phyloP scores from a whole-genome alignment of 2,329 filamentous ascomycete species.

The Trichoderma sp. region DNA sequence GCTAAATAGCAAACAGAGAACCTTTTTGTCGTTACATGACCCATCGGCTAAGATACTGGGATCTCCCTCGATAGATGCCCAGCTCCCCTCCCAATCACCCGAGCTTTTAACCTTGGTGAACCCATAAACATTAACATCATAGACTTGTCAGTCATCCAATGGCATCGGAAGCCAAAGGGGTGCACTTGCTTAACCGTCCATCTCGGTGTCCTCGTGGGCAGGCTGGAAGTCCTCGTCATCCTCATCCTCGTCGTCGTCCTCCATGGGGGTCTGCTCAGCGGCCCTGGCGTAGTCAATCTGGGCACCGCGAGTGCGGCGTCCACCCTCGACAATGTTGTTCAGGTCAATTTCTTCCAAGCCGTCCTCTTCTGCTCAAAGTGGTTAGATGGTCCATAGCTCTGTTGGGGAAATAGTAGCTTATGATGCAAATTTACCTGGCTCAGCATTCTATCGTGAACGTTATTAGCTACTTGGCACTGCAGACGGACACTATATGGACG shows the following conservation, averaged over 20 bases:
- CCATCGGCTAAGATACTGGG: neutral
- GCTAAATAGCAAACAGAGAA: conserved; percentile 9
- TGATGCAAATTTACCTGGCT: conserved; percentile 30
- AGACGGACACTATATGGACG: neutral
- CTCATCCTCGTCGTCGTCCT: conserved; percentile 79
- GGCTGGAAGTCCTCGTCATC: conserved; percentile 69
- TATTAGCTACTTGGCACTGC: conserved; percentile 25
- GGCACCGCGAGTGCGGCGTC: conserved; percentile 85
- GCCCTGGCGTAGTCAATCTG: conserved; percentile 93
- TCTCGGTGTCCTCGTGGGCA: conserved; percentile 65
- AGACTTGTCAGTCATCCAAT: neutral
- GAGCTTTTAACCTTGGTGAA: neutral
- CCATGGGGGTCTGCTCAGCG: conserved; percentile 70
- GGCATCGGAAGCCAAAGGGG: neutral
- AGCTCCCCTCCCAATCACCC: neutral
- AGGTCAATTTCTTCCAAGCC: conserved; percentile 89
- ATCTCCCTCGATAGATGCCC: neutral
- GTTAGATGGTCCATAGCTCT: neutral
- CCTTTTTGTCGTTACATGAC: conserved; percentile 9
- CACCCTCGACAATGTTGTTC: conserved; percentile 77
- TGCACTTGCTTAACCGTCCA: conserved; percentile 44
- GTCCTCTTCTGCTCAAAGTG: conserved; percentile 55
- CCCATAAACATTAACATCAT: conserved; percentile 3
- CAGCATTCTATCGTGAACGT: conserved; percentile 28
- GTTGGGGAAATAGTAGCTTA: neutral